Evolutionary conservation across 805 yeast genomes (phyloP).

Genomic region (Lipomyces sp.): DNA sequence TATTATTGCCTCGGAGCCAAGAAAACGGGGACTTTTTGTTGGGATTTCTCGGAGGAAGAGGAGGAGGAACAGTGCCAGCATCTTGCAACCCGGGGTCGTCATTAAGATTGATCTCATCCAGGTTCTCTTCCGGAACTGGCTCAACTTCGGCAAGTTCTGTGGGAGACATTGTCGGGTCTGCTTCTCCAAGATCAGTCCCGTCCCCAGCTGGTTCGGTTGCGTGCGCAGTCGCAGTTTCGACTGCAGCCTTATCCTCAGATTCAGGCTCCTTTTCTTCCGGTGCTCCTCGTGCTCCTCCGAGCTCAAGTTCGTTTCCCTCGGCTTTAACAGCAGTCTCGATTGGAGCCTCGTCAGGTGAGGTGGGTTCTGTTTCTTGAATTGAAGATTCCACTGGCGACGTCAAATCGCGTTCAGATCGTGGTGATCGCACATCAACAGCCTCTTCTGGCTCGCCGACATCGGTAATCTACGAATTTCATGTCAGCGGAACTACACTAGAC

Average conservation of each 20-base stretch:
- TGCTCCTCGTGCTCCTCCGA: neutral
- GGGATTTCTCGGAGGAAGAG: conserved; percentile 27
- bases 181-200: neutral
- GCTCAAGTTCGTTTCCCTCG: neutral
- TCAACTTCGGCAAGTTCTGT: neutral
- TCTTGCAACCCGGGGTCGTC: conserved; percentile 12
- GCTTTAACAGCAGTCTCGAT: neutral
- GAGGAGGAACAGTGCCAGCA: conserved; percentile 18
- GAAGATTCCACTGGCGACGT: conserved; percentile 10
- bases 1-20: conserved; percentile 39
- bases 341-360: conserved; percentile 8
- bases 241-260: neutral
- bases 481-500: neutral
- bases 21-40: conserved; percentile 41
- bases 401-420: conserved; percentile 22
- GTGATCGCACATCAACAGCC: conserved; percentile 17
- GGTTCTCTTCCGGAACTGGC: neutral
- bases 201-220: neutral
- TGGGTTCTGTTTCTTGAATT: neutral
- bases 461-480: conserved; percentile 9
- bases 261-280: neutral
- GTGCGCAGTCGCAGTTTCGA: neutral
- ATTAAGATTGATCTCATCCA: conserved; percentile 30
- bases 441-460: conserved; percentile 30
- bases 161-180: neutral